Conservation (phyloP, 1,284 basidiomycete genomes). For the Termitomyces sp. region DNA sequence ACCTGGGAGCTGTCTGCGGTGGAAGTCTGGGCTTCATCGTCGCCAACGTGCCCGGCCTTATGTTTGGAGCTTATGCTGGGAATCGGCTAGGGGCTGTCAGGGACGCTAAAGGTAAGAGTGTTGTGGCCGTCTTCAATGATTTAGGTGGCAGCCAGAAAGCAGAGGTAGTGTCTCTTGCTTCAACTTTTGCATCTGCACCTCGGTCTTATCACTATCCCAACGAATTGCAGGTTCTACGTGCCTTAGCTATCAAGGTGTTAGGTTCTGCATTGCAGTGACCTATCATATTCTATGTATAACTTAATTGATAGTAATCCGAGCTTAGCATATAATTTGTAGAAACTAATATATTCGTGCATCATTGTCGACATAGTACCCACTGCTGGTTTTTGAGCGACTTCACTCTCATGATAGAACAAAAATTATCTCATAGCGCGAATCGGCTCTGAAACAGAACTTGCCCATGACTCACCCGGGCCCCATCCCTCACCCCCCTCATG, state of each 20-base stretch:
- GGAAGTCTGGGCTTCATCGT: conserved; percentile 82
- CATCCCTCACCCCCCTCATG: too few relatives aligned
- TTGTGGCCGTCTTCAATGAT: conserved; percentile 84
- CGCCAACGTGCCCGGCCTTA: conserved; percentile 79
- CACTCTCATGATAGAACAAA: too few relatives aligned
- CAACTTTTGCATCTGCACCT: conserved; percentile 15
- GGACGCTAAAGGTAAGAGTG: conserved; percentile 90
- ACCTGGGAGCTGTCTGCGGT: conserved; percentile 64
- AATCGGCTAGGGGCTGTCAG: conserved; percentile 83
- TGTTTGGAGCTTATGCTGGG: conserved; percentile 78
- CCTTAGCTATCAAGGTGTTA: conserved; percentile 85
- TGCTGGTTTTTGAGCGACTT: too few relatives aligned
- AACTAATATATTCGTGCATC: too few relatives aligned
- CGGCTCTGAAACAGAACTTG: too few relatives aligned
- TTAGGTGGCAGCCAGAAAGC: conserved; percentile 81
- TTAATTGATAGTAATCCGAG: too few relatives aligned
- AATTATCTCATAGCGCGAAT: too few relatives aligned
- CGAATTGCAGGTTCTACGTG: conserved; percentile 72
- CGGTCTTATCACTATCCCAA: not conserved
- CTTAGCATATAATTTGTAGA: too few relatives aligned
- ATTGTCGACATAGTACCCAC: too few relatives aligned
- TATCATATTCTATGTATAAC: not conserved
- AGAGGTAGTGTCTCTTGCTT: conserved; percentile 49
- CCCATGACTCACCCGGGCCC: too few relatives aligned
- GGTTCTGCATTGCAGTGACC: conserved; percentile 51